Evolutionary conservation across 139 green algal species (phyloP).

Genomic region (Coelastrella sp.): DNA sequence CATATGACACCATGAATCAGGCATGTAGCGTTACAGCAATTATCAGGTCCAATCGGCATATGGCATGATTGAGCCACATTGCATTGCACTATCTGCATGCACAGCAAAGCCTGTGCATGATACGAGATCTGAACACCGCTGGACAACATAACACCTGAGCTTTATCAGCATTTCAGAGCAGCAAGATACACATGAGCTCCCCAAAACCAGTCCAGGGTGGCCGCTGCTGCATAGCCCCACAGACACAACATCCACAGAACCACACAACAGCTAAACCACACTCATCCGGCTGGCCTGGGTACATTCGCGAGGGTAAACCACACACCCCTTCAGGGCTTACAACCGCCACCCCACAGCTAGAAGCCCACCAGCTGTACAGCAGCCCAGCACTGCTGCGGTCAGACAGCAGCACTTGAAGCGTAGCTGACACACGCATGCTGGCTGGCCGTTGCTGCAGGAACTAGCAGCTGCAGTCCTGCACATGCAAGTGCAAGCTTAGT

Average conservation of each 20-base stretch:
- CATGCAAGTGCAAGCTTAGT: slow-evolving; percentile 79
- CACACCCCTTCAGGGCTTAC: neutral
- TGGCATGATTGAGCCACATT: too few relatives aligned
- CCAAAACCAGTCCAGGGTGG: slow-evolving; percentile 2
- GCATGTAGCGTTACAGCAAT: too few relatives aligned
- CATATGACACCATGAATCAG: too few relatives aligned
- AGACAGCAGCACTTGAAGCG: slow-evolving; percentile 11
- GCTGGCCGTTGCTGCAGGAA: neutral
- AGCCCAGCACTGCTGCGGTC: neutral
- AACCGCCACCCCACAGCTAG: neutral
- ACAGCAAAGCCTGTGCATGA: too few relatives aligned
- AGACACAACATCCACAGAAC: too few relatives aligned
- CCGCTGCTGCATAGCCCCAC: neutral
- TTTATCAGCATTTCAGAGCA: neutral
- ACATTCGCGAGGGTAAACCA: neutral
- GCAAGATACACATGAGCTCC: neutral
- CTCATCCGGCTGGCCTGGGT: neutral
- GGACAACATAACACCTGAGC: neutral
- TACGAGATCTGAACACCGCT: neutral
- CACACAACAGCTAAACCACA: neutral
- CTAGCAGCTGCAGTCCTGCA: neutral
- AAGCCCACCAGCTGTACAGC: neutral
- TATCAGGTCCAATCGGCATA: too few relatives aligned
- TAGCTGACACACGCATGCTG: too few relatives aligned
- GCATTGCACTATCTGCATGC: too few relatives aligned